A percentile compares a stretch with the other conserved stretches of the same genome.
Evolutionary conservation across 2,329 filamentous ascomycete genomes (phyloP).

Genomic region (Phoma sp.): DNA sequence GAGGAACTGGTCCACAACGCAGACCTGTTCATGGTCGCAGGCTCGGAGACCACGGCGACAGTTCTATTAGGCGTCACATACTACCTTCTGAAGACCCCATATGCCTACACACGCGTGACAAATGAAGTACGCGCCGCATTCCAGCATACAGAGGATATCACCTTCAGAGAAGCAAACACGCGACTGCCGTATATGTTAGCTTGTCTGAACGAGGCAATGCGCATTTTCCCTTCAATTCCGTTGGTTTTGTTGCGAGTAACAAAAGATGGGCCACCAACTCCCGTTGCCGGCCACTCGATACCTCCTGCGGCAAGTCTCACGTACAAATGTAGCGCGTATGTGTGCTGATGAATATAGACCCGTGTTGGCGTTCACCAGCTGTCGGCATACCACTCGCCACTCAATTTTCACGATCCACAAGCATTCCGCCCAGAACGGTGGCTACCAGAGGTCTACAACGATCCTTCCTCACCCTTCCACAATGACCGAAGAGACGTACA

Average conservation of each 20-base stretch:
- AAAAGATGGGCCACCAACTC: slow-evolving; percentile 1
- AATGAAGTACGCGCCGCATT: slow-evolving; percentile 27
- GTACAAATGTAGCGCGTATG: too few species aligned
- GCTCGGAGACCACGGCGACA: slow-evolving; percentile 34
- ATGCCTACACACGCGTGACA: slow-evolving; percentile 12
- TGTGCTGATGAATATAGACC: not conserved
- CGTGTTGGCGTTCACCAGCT: slow-evolving; percentile 22
- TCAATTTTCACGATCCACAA: slow-evolving; percentile 19
- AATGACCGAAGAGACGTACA: slow-evolving; percentile 34
- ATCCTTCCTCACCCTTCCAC: slow-evolving; percentile 21
- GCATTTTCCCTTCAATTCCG: slow-evolving; percentile 18
- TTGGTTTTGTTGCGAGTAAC: not conserved
- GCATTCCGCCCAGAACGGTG: slow-evolving; percentile 22
- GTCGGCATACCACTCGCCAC: slow-evolving; percentile 14
- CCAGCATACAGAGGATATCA: slow-evolving; percentile 22
- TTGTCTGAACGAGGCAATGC: slow-evolving; percentile 10
- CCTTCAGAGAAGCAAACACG: slow-evolving; percentile 5
- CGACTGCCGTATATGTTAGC: slow-evolving; percentile 15
- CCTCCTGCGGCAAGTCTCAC: slow-evolving; percentile 7
- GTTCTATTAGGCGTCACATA: slow-evolving; percentile 23
- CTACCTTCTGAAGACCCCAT: slow-evolving; percentile 20
- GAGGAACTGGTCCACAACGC: slow-evolving; percentile 18
- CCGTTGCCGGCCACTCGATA: slow-evolving; percentile 14
- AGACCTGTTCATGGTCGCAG: slow-evolving; percentile 25
- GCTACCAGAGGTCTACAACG: slow-evolving; percentile 10